Evolutionary conservation across 768 basidiomycete genomes (phyloP).

Genomic region (Mycena vitilis): DNA sequence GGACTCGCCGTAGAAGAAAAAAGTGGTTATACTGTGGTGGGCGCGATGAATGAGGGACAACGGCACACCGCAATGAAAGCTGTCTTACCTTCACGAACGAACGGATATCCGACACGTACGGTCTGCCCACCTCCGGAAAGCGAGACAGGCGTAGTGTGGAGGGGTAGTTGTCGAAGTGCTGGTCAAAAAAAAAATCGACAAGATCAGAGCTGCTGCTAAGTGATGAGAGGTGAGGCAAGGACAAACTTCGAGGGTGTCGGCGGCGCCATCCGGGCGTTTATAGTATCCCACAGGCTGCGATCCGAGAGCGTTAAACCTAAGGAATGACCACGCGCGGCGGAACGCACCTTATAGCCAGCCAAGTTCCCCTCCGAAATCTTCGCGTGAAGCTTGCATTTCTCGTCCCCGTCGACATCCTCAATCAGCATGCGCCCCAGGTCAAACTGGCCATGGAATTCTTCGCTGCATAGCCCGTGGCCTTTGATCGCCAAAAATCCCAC

Average conservation of each 20-base stretch:
- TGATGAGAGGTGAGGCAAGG: no score
- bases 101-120: conserved; percentile 27
- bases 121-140: conserved; percentile 28
- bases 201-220: no score
- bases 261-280: conserved; percentile 29
- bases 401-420: conserved; percentile 30
- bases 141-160: conserved; percentile 17
- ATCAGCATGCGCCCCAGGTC: conserved; percentile 28
- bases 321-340: neutral
- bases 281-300: conserved; percentile 32
- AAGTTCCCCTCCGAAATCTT: conserved; percentile 31
- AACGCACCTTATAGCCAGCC: conserved; percentile 36
- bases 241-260: conserved; percentile 31
- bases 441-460: conserved; percentile 34
- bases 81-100: conserved; percentile 32
- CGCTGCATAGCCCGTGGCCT: conserved; percentile 31
- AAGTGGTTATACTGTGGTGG: conserved; percentile 31
- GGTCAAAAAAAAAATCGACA: no score
- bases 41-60: no score
- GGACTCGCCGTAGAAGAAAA: conserved; percentile 32
- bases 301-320: conserved; percentile 11
- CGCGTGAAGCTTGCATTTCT: conserved; percentile 31
- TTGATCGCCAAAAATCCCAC: conserved; percentile 34
- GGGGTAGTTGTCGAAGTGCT: conserved; percentile 32
- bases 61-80: no score